Conservation (phyloP, 2,329 filamentous ascomycete species). For the Fusarium anthophilum region DNA sequence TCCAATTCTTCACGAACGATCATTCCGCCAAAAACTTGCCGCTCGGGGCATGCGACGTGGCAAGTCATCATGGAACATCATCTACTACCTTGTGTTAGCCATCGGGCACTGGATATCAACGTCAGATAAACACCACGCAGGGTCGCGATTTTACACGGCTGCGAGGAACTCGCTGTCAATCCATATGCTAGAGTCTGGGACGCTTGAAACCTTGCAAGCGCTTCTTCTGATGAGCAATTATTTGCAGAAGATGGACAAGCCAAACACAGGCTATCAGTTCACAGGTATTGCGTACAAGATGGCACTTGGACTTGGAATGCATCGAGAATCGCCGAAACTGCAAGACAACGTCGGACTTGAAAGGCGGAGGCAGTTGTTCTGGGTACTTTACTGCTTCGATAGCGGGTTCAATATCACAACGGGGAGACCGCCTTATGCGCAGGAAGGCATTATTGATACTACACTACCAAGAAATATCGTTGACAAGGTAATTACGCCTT, state of each 20-base stretch:
- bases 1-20: background rate
- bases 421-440: background rate
- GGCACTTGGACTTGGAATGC: background rate
- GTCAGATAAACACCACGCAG: background rate
- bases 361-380: background rate
- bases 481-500: background rate
- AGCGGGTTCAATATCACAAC: background rate
- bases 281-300: background rate
- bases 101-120: background rate
- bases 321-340: background rate
- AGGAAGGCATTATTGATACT: background rate
- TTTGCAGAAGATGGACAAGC: background rate
- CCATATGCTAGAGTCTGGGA: background rate
- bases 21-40: background rate
- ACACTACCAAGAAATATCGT: background rate
- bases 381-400: background rate
- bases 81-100: background rate
- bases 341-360: background rate
- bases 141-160: background rate
- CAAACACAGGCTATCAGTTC: background rate
- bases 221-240: background rate
- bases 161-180: background rate
- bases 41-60: background rate
- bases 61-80: background rate
- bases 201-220: background rate